phyloP scores from a whole-genome alignment of 352 stramenopile species.

The Phytophthora niederhauseri region DNA sequence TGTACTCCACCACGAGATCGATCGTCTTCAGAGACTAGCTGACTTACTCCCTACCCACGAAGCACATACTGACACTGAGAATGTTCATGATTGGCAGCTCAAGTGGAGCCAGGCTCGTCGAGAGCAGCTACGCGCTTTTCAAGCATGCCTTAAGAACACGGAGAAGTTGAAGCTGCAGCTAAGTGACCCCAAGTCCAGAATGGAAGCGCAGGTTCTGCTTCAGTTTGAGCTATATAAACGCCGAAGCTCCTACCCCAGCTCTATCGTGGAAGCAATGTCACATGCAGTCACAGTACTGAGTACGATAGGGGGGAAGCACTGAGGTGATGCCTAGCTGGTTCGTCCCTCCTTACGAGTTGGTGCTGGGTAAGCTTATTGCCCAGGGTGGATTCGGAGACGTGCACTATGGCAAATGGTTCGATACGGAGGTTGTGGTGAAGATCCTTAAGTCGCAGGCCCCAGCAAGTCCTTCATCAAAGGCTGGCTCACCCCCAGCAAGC shows the following conservation, averaged over 20 bases:
- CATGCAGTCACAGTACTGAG: slow-evolving; percentile 16
- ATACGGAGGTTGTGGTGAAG: slow-evolving; percentile 36
- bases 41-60: slow-evolving; percentile 10
- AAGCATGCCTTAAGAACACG: slow-evolving; percentile 15
- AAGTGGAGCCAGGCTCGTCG: slow-evolving; percentile 24
- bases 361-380: slow-evolving; percentile 18
- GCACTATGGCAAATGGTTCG: slow-evolving; percentile 34
- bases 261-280: slow-evolving; percentile 21
- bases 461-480: too few relatives aligned
- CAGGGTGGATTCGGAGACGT: slow-evolving; percentile 25
- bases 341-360: slow-evolving; percentile 34
- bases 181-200: slow-evolving; percentile 7
- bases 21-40: slow-evolving; percentile 20
- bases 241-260: slow-evolving; percentile 24
- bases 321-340: slow-evolving; percentile 35
- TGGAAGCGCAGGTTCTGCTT: slow-evolving; percentile 30
- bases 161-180: slow-evolving; percentile 15
- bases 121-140: slow-evolving; percentile 26
- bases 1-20: slow-evolving; percentile 31
- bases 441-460: slow-evolving; percentile 12
- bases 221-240: slow-evolving; percentile 33
- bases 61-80: too few relatives aligned
- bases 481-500: not conserved
- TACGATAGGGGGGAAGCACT: not conserved
- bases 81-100: slow-evolving; percentile 28